These are phyloP conservation scores for Colletotrichum spinosum DNA, from an alignment of 2,329 filamentous ascomycete species.

Conservation along the genomic window DNA sequence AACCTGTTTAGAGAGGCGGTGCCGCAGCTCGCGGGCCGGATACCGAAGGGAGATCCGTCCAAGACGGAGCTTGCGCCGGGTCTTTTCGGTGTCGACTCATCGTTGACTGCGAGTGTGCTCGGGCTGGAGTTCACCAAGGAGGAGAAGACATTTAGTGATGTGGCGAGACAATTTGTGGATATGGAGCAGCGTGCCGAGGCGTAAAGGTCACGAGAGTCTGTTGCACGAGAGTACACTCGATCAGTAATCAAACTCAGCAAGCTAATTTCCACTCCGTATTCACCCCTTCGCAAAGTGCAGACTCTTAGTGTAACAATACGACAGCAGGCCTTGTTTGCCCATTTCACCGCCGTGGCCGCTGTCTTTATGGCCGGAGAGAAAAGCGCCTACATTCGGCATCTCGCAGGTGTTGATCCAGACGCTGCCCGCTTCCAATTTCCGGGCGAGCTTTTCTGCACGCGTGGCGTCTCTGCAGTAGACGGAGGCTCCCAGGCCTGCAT, in stretches of 20 bases:
- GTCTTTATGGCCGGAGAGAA: conserved; percentile 48
- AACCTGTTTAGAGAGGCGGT: conserved; percentile 39
- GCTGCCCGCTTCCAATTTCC: conserved; percentile 65
- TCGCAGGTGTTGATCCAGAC: conserved; percentile 68
- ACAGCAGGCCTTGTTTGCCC: conserved; percentile 47
- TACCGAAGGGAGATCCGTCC: conserved; percentile 38
- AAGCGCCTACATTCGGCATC: conserved; percentile 45
- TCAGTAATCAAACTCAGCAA: background rate
- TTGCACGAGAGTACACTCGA: no score
- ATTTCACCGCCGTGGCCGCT: conserved; percentile 49
- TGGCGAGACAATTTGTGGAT: conserved; percentile 39
- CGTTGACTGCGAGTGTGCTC: conserved; percentile 38
- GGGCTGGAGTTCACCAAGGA: conserved; percentile 40
- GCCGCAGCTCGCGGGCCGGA: conserved; percentile 38
- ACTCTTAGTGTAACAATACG: conserved; percentile 47
- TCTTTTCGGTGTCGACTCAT: conserved; percentile 35
- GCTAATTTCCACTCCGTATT: background rate
- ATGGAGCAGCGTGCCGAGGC: conserved; percentile 33
- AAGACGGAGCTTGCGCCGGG: conserved; percentile 38
- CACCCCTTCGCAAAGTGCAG: conserved; percentile 45
- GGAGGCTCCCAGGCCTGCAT: conserved; percentile 66
- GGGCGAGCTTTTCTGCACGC: conserved; percentile 63
- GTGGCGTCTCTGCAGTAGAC: conserved; percentile 67
- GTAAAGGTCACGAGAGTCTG: background rate
- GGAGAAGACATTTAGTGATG: conserved; percentile 39